phyloP scores from a whole-genome alignment of 2,329 filamentous ascomycete species.

The Malbranchea cinnamomea region DNA sequence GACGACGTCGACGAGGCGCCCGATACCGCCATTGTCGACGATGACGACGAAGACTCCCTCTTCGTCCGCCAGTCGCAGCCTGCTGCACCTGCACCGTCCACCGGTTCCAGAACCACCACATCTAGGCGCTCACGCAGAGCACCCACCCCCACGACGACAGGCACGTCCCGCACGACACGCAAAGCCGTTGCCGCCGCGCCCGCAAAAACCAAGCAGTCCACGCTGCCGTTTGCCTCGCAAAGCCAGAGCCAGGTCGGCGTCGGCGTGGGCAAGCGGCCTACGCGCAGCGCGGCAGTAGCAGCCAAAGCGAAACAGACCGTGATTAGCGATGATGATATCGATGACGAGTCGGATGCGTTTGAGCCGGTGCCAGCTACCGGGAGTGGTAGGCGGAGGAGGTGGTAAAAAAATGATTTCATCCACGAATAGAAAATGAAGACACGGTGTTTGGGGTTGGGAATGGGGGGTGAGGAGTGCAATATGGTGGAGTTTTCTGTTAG shows the following conservation, averaged over 20 bases:
- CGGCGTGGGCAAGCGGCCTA: constrained; percentile 15
- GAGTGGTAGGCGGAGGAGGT: constrained; percentile 14
- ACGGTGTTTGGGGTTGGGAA: neutral
- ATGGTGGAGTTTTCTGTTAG: too few species aligned
- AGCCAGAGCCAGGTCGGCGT: constrained; percentile 12
- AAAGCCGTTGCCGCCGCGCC: constrained; percentile 18
- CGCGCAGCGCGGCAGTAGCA: constrained; percentile 12
- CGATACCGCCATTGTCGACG: too few species aligned
- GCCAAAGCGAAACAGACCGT: constrained; percentile 21
- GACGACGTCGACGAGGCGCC: constrained; percentile 20
- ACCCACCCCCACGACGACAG: constrained; percentile 12
- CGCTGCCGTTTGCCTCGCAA: constrained; percentile 23
- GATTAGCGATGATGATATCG: constrained; percentile 26
- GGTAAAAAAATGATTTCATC: constrained; percentile 3
- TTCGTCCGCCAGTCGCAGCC: constrained; percentile 26
- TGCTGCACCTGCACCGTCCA: constrained; percentile 3
- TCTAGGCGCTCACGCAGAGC: constrained; percentile 12
- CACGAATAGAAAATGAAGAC: neutral
- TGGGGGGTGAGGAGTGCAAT: neutral
- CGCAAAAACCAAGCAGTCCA: constrained; percentile 19
- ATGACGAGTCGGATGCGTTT: constrained; percentile 33
- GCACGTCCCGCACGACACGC: constrained; percentile 14
- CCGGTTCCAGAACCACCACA: constrained; percentile 1
- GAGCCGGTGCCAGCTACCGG: constrained; percentile 21
- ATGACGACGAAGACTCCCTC: constrained; percentile 21